Conservation (phyloP, 2,329 filamentous ascomycete species). For the Rutstroemia sp. region DNA sequence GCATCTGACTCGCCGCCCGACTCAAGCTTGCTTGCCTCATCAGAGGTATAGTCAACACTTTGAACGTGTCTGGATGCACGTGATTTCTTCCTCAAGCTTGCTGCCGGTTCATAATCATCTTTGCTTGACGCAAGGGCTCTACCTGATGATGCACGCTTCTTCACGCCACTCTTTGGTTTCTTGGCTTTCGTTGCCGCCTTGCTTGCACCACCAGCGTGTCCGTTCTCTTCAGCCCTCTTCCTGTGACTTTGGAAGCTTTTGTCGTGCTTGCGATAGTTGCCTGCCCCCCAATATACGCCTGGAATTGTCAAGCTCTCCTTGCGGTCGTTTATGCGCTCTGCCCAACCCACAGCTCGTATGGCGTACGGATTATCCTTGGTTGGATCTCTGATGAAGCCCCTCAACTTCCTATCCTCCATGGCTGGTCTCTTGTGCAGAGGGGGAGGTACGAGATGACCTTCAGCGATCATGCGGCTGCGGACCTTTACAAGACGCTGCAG, state of each 20-base stretch:
- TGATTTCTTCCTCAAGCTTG: too few species aligned
- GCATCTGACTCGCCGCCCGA: too few species aligned
- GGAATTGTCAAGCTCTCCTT: slow-evolving; percentile 16
- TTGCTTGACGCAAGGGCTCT: too few species aligned
- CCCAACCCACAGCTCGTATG: slow-evolving; percentile 16
- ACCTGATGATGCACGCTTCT: too few species aligned
- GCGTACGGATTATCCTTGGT: slow-evolving; percentile 1
- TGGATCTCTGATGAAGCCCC: slow-evolving; percentile 22
- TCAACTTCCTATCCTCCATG: slow-evolving; percentile 10
- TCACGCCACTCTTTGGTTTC: too few species aligned
- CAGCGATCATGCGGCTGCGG: slow-evolving; percentile 18
- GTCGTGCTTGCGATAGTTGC: slow-evolving; percentile 16
- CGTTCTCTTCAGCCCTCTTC: background rate
- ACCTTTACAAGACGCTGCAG: slow-evolving; percentile 22
- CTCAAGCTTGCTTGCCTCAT: too few species aligned
- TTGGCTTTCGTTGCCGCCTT: too few species aligned
- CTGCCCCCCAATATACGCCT: slow-evolving; percentile 23
- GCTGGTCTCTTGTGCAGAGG: slow-evolving; percentile 14
- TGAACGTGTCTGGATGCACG: too few species aligned
- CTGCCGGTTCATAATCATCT: too few species aligned
- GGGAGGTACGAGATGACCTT: slow-evolving; percentile 28
- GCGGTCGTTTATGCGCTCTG: slow-evolving; percentile 16
- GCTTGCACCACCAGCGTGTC: background rate
- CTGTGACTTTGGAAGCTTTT: background rate
- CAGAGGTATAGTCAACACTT: too few species aligned